phyloP scores from a whole-genome alignment of 139 green algal species.

The Tetraselmis chui region DNA sequence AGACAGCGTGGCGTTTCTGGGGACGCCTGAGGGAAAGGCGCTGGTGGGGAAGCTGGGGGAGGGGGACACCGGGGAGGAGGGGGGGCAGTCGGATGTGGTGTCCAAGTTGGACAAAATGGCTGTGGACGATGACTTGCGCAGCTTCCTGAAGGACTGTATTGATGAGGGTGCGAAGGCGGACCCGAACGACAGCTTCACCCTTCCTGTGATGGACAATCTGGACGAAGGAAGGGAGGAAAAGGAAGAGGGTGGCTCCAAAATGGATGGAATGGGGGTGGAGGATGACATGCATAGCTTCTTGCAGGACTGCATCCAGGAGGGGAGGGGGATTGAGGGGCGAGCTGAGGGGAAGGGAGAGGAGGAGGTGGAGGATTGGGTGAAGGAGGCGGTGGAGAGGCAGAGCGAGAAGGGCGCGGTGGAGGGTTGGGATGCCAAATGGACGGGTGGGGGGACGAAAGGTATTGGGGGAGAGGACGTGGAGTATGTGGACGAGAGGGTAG shows the following conservation, averaged over 20 bases:
- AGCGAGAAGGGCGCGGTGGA: background rate
- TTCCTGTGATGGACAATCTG: too few species aligned
- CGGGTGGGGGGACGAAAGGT: background rate
- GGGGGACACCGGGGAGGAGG: too few species aligned
- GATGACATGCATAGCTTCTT: too few species aligned
- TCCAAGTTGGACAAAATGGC: background rate
- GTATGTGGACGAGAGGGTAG: background rate
- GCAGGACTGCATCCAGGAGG: too few species aligned
- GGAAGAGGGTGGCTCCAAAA: too few species aligned
- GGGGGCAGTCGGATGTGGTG: too few species aligned
- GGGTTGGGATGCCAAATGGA: background rate
- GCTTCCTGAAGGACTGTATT: background rate
- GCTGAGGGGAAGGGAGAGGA: background rate
- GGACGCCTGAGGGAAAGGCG: background rate
- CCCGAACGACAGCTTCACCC: background rate
- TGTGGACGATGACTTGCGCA: background rate
- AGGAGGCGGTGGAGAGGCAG: background rate
- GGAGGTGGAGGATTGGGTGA: background rate
- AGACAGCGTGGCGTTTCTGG: background rate
- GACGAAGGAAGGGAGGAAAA: too few species aligned
- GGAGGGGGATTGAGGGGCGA: too few species aligned
- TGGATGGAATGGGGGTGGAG: too few species aligned
- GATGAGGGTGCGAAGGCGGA: background rate
- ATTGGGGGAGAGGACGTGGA: background rate
- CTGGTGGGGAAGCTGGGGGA: background rate